Evolutionary conservation across 2,329 filamentous ascomycete genomes (phyloP).

Genomic region (Phyllosticta ampelicida): DNA sequence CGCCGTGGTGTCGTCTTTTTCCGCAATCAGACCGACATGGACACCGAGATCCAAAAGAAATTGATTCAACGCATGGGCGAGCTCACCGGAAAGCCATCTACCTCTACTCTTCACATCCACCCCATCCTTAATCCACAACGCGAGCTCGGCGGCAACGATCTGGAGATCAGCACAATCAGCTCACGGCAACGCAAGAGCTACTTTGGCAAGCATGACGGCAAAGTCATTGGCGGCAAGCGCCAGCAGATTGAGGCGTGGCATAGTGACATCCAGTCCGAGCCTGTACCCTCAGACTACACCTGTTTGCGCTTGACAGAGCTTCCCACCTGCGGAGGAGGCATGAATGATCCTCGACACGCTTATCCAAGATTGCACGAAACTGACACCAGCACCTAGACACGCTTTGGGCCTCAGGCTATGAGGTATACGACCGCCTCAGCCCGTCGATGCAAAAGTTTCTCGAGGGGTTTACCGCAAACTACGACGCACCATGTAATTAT

Average conservation of each 20-base stretch:
- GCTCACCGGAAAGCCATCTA: slow-evolving; percentile 45
- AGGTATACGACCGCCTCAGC: slow-evolving; percentile 41
- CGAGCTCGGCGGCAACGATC: slow-evolving; percentile 25
- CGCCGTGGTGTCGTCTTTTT: slow-evolving; percentile 46
- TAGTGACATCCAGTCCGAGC: slow-evolving; percentile 32
- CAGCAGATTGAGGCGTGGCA: slow-evolving; percentile 46
- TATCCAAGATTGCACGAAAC: not conserved
- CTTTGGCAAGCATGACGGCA: not conserved
- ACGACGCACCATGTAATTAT: slow-evolving; percentile 32
- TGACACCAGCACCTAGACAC: slow-evolving; percentile 16
- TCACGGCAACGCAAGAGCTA: slow-evolving; percentile 23
- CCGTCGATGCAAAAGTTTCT: slow-evolving; percentile 39
- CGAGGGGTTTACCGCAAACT: slow-evolving; percentile 35
- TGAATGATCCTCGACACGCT: not conserved
- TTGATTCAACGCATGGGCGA: slow-evolving; percentile 46
- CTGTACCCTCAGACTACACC: slow-evolving; percentile 30
- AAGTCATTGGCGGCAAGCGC: slow-evolving; percentile 30
- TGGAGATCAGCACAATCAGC: slow-evolving; percentile 29
- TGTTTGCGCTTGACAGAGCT: slow-evolving; percentile 27
- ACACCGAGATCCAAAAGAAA: slow-evolving; percentile 41
- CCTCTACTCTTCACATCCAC: slow-evolving; percentile 50
- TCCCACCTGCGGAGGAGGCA: slow-evolving; percentile 20
- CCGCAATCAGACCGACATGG: slow-evolving; percentile 39
- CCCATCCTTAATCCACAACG: slow-evolving; percentile 40
- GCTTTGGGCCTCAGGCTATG: slow-evolving; percentile 26